These are phyloP conservation scores for Claviceps quebecensis DNA, from an alignment of 2,329 filamentous ascomycete species.

Conservation along the genomic window DNA sequence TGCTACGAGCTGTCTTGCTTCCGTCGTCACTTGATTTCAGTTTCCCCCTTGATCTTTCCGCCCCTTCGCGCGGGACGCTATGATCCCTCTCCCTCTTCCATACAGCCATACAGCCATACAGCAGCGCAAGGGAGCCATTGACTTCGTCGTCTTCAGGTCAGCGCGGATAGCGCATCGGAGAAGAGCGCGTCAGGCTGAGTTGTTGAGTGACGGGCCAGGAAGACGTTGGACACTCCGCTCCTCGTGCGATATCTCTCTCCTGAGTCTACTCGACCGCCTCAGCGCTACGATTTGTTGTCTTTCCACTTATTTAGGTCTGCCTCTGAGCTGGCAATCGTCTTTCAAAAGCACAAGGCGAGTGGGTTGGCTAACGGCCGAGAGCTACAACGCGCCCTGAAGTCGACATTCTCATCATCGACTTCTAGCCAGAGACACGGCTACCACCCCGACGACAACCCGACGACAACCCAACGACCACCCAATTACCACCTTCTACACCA, in stretches of 20 bases:
- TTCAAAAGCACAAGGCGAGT: too few species aligned
- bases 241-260: background rate
- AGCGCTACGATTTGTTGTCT: background rate
- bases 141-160: background rate
- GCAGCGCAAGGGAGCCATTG: background rate
- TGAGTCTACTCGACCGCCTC: background rate
- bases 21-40: background rate
- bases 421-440: background rate
- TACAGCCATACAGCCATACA: background rate
- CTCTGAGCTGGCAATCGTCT: background rate
- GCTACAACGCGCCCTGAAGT: background rate
- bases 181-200: background rate
- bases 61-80: background rate
- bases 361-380: too few species aligned
- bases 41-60: background rate
- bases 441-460: too few species aligned
- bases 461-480: background rate
- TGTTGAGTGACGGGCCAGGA: background rate
- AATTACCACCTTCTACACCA: background rate
- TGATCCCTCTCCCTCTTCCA: background rate
- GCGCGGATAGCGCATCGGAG: background rate
- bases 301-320: background rate
- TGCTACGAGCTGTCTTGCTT: constrained; percentile 1
- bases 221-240: background rate
- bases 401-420: background rate